Evolutionary conservation across 768 basidiomycete genomes (phyloP).

Genomic region (Leucocoprinus sp.): DNA sequence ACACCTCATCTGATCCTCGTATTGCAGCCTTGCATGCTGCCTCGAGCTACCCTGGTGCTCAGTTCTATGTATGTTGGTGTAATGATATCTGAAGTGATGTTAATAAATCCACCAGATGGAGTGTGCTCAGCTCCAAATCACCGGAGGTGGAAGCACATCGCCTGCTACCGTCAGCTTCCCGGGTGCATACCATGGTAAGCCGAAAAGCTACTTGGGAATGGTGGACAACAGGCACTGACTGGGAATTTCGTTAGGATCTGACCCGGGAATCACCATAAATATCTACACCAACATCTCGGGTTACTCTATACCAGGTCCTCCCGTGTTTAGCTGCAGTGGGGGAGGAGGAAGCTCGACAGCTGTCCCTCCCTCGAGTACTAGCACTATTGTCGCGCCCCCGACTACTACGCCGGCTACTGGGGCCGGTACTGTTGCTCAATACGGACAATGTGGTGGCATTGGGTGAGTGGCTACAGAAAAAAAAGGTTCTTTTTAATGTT

Average conservation of each 20-base stretch:
- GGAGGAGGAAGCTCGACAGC: conserved; percentile 10
- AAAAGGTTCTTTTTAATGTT: neutral
- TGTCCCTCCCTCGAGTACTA: conserved; percentile 9
- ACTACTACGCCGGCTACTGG: conserved; percentile 11
- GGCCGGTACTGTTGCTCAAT: conserved; percentile 27
- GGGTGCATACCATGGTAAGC: conserved; percentile 33
- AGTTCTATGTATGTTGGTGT: conserved; percentile 36
- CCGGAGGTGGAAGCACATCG: conserved; percentile 30
- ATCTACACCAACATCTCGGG: conserved; percentile 10
- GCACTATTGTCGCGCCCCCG: conserved; percentile 14
- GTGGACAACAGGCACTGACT: neutral
- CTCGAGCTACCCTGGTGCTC: conserved; percentile 40
- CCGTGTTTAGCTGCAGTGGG: conserved; percentile 30
- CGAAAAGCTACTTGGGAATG: neutral
- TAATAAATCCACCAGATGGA: conserved; percentile 30
- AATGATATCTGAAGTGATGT: conserved; percentile 11
- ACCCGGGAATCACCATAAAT: conserved; percentile 13
- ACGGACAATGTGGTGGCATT: conserved; percentile 35
- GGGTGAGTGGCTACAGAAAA: conserved; percentile 16
- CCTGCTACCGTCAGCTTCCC: conserved; percentile 41
- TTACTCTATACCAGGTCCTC: conserved; percentile 24
- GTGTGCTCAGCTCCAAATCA: conserved; percentile 39
- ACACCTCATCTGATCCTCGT: neutral
- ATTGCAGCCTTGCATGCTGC: conserved; percentile 26
- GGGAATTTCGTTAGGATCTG: conserved; percentile 1